phyloP scores from a whole-genome alignment of 2,329 filamentous ascomycete genomes.

The Leptographium wingfieldii region DNA sequence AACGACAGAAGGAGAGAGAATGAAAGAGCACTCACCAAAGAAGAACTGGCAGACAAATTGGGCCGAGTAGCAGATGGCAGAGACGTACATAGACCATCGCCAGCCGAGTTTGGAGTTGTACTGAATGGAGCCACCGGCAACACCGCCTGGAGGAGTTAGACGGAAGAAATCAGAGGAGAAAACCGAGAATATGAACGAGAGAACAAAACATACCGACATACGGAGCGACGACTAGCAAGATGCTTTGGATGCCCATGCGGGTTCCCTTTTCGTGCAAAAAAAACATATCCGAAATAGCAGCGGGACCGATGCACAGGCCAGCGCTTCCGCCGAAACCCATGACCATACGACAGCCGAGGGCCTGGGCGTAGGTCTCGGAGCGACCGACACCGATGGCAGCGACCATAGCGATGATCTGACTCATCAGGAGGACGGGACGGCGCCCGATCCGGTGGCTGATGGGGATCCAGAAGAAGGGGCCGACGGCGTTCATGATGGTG shows the following conservation, averaged over 20 bases:
- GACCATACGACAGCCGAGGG: neutral
- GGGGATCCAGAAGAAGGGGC: conserved; percentile 12
- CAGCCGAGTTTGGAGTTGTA: neutral
- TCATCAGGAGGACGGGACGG: conserved; percentile 11
- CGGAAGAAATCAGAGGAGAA: neutral
- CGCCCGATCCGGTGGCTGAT: conserved; percentile 11
- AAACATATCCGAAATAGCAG: neutral
- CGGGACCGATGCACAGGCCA: neutral
- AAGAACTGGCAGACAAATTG: neutral
- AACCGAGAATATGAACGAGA: neutral
- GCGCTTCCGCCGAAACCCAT: neutral
- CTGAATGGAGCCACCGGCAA: neutral
- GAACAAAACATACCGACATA: neutral
- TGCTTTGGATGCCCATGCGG: neutral
- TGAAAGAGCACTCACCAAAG: neutral
- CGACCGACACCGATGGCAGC: conserved; percentile 9
- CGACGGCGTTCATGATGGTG: conserved; percentile 8
- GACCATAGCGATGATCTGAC: conserved; percentile 8
- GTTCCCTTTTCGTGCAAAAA: neutral
- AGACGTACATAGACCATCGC: neutral
- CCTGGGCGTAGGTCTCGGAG: conserved; percentile 5
- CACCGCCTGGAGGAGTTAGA: neutral
- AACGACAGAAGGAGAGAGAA: no score
- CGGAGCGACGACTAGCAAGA: neutral
- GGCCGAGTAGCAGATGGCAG: neutral